These are phyloP conservation scores for Aspergillus costaricaensis DNA, from an alignment of 2,329 filamentous ascomycete genomes.

Conservation along the genomic window DNA sequence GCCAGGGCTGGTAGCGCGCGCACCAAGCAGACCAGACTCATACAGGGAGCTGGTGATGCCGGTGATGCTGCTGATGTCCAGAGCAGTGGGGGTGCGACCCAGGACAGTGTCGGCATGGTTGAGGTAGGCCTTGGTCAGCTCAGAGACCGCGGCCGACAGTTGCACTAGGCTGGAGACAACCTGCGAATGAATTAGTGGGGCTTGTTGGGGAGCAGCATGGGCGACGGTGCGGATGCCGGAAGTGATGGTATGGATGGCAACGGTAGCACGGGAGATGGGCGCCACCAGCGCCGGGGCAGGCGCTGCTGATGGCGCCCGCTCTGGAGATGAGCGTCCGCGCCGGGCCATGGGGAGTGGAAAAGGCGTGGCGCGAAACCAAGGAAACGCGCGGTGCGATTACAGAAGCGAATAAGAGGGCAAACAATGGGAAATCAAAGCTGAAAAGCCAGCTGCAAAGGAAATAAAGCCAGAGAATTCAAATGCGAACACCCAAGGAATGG, in stretches of 20 bases:
- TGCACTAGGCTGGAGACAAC: conserved; percentile 76
- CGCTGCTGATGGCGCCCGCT: conserved; percentile 8
- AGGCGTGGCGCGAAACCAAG: background rate
- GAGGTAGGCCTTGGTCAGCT: conserved; percentile 80
- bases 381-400: background rate
- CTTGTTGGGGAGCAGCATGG: conserved; percentile 9
- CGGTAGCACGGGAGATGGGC: conserved; percentile 10
- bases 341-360: background rate
- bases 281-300: conserved; percentile 13
- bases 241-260: conserved; percentile 13
- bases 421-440: background rate
- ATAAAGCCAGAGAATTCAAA: background rate
- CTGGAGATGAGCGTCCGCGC: conserved; percentile 2
- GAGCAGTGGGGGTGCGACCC: conserved; percentile 57
- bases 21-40: conserved; percentile 47
- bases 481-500: background rate
- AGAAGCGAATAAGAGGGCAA: background rate
- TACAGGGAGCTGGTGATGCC: conserved; percentile 48
- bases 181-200: conserved; percentile 49
- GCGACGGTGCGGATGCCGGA: conserved; percentile 10
- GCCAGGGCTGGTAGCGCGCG: conserved; percentile 39
- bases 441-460: background rate
- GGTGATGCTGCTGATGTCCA: conserved; percentile 44
- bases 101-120: conserved; percentile 85
- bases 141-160: conserved; percentile 76